These are phyloP conservation scores for Metschnikowia cubensis DNA, from an alignment of 805 yeast species.

Conservation along the genomic window DNA sequence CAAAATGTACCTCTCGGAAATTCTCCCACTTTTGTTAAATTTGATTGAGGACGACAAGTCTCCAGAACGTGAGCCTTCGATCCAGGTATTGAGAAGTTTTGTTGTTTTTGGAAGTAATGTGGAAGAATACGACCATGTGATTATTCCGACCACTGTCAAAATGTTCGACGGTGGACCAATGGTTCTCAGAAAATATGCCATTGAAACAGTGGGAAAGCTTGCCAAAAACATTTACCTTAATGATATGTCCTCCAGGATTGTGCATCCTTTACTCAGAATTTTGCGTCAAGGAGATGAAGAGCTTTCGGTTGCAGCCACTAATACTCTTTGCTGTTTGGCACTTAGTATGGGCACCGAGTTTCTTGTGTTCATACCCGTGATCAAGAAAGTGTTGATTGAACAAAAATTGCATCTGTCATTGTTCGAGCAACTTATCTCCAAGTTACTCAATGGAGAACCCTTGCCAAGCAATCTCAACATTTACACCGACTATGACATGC, in stretches of 20 bases:
- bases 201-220: slow-evolving; percentile 77
- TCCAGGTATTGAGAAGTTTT: slow-evolving; percentile 75
- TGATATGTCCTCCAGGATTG: slow-evolving; percentile 86
- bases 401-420: slow-evolving; percentile 65
- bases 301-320: slow-evolving; percentile 61
- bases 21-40: slow-evolving; percentile 70
- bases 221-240: slow-evolving; percentile 67
- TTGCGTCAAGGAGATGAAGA: slow-evolving; percentile 54
- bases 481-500: slow-evolving; percentile 53
- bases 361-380: slow-evolving; percentile 78
- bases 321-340: slow-evolving; percentile 71
- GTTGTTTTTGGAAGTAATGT: slow-evolving; percentile 83
- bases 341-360: slow-evolving; percentile 83
- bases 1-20: slow-evolving; percentile 73
- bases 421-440: slow-evolving; percentile 78
- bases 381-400: slow-evolving; percentile 60
- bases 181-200: slow-evolving; percentile 63
- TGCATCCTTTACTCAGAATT: slow-evolving; percentile 80
- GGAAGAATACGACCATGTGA: slow-evolving; percentile 82
- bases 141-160: slow-evolving; percentile 80
- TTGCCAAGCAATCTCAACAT: slow-evolving; percentile 72
- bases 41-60: slow-evolving; percentile 73
- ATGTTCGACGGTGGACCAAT: slow-evolving; percentile 71
- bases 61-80: slow-evolving; percentile 54
- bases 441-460: slow-evolving; percentile 78